Evolutionary conservation across 345 rosid genomes (phyloP).

Genomic region (Salix brachista): DNA sequence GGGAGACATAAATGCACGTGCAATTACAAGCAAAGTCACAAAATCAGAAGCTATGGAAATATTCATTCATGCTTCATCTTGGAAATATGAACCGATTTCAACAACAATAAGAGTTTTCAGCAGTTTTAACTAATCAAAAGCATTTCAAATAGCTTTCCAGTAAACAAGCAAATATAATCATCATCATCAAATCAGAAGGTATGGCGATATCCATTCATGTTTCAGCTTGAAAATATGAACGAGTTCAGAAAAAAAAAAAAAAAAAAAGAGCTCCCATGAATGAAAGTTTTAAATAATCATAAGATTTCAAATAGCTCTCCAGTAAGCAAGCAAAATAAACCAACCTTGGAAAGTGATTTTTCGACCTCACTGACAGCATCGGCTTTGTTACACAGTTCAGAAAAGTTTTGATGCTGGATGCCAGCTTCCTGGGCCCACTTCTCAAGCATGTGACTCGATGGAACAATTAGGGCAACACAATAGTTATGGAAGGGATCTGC

Average conservation of each 20-base stretch:
- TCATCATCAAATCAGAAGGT: not conserved
- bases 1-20: not conserved
- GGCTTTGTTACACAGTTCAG: constrained; percentile 57
- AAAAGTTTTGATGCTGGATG: constrained; percentile 34
- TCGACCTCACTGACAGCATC: constrained; percentile 68
- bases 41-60: not conserved
- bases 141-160: too few species aligned
- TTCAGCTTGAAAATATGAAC: not conserved
- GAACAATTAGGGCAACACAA: constrained; percentile 76
- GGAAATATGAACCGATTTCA: not conserved
- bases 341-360: constrained; percentile 58
- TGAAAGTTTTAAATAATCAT: too few species aligned
- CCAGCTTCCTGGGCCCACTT: constrained; percentile 69
- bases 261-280: not conserved
- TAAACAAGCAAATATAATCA: not conserved
- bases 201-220: not conserved
- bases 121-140: not conserved
- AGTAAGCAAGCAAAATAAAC: constrained; percentile 3
- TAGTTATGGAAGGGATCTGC: constrained; percentile 67
- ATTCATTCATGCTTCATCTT: too few species aligned
- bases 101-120: not conserved
- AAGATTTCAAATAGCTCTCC: not conserved
- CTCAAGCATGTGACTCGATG: constrained; percentile 52
- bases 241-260: too few species aligned
- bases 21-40: not conserved